Evolutionary conservation across 164 flowering plant genomes (phyloP), one percentile per base, ranked within the genome.

Genomic region (Cinnamomum micranthum): DNA sequence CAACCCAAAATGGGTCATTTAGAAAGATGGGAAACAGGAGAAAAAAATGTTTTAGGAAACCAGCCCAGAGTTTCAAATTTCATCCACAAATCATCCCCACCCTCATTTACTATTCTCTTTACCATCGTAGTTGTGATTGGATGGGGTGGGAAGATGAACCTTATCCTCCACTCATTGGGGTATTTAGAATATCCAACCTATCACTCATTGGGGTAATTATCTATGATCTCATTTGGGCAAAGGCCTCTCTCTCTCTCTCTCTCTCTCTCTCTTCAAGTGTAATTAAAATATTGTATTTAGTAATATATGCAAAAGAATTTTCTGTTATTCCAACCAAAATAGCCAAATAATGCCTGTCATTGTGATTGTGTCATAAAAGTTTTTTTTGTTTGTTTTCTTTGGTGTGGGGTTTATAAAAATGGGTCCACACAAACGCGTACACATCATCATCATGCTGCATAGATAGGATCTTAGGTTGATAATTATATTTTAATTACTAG

Each of bases 361-460:
- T 23, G 52, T 35, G 58, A 69, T 50, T n/a, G 71, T 22, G 24
- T 24, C 67, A 63, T 22, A 64, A 24, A 22, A 23, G 27, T 64
- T 24, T 64, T 64, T 64, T 64, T 12, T 23, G 13, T 24, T 64
- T 13, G 14, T 64, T 24, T 64, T 22, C 67, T 70, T 70, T 51
- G 17, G 6, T 12, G 24, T 5, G 73, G 27, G 31, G 62, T 70
- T 20, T 51, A 47, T 7, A 19, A 52, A 70, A 27, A 51, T 24
- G 73, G 73, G 73, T 51, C 73, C 64, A 52, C 63, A 51, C 41
- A 6, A 70, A 52, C 59, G 28, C 59, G 63, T 70, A 27, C n/a
- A 50, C 64, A 23, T 70, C 73, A 22, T 31, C 20, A 51, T 23
- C 51, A 69, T 50, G 35, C 63, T 51, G 25, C 73, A 52, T 41